Evolutionary conservation across 139 green algal species (phyloP), one percentile per base, ranked within the genome.

Genomic region (Asterochloris sp.): DNA sequence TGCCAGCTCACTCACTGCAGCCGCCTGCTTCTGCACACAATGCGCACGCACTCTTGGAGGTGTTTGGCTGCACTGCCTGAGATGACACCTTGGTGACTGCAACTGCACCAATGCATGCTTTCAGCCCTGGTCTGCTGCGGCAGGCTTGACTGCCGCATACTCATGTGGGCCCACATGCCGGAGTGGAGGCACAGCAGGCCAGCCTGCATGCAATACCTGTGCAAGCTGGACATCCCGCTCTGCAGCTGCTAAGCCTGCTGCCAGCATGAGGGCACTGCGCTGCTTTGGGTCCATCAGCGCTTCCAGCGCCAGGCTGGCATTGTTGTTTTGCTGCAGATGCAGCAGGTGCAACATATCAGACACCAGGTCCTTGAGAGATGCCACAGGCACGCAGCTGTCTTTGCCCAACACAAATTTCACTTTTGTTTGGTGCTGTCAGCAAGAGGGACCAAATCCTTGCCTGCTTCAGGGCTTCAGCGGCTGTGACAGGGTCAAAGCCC

Each of bases 381-480:
- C 66, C 19, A 71, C 21, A 24, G 17, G 66, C 66, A 71, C 38
- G 66, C 17, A 71, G 66, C 1, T 24, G 19, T 1, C 21, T 71
- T 71, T 71, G 66, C 17, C 66, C 66, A 9, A 24, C 69, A 76
- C 2, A 9, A 14, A 81, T 54, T 6, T 54, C 4, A 54, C 6
- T 54, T 6, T 54, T 6, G 6, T 10, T 54, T 2, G 6, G 38
- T 54, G 38, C 38, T 54, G 38, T 54, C 38, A 54, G 38, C 4
- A 10, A 6, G 38, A 54, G 38, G 38, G 38, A 54, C 38, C 38
- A 54, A 2, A 54, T 54, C 38, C 38, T 54, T 54, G 38, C 77
- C 63, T 74, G 77, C 28, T 73, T 73, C 17, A 81, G 77, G 28
- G 77, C 77, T 62, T 81, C 77, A 63, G 77, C 77, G 27, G 77